Base-by-base conservation (phyloP, 805 yeast genomes). In the Peterozyma toletana region DNA sequence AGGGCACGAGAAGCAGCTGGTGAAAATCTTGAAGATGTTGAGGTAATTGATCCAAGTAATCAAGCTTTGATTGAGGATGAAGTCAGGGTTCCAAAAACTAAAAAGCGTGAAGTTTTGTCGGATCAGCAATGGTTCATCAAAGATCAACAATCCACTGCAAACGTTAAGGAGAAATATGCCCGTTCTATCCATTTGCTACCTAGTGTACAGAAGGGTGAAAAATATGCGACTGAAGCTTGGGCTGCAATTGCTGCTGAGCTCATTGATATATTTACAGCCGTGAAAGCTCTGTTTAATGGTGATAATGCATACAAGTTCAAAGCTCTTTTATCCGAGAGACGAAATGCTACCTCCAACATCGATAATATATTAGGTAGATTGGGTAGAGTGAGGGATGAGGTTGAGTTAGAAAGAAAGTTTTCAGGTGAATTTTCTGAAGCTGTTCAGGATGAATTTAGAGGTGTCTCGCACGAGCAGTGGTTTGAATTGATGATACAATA, bases 401-500 rank as follows among this genome's bases (percentile, higher is more conserved):
- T 67, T 48, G 63, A 63, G 46, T 49, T 54, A 61, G 53, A 55
- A 43, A 59, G 48, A 48, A 59, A 52, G 46, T 54, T 44, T 54
- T 58, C 41, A 30, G 49, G 58, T 1, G 62, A 49, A 49, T 34
- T 42, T 47, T 38, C 47, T 44, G 18, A 54, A 5, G 52, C 80
- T 0, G 74, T 86, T 0, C 71, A 72, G 11, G 67, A 69, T 1
- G 81, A 75, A 53, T 86, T 84, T 55, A 70, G 96, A 45, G 96
- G 96, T 0, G 63, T 89, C 16, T 65, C 71, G 3, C 86, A 86
- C 58, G 85, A 83, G 34, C 74, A 74, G 33, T 93, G 99, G 99
- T 88, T 88, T 59, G 79, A 76, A 49, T 66, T 91, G 6, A 86
- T 89, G 54, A 82, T 89, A 77, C 84, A 83, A 54, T 79, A 84